These are phyloP conservation scores for Kwoniella dejecticola DNA, from an alignment of 768 basidiomycete genomes.

Conservation along the genomic window DNA sequence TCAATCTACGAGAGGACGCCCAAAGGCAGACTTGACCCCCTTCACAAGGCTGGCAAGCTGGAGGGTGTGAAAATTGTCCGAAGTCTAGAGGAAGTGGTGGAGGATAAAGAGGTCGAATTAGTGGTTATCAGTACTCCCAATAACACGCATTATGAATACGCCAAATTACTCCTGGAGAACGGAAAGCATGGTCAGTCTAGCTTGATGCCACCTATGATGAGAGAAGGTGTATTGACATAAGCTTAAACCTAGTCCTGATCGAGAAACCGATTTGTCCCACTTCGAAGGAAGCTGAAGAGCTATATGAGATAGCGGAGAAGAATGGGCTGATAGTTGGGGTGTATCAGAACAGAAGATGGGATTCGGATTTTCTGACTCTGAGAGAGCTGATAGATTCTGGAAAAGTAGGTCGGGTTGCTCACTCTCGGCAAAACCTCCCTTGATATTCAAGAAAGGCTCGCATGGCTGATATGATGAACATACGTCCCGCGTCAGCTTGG, in stretches of 20 bases:
- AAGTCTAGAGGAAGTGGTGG: constrained; percentile 30
- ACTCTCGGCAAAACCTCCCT: too few species aligned
- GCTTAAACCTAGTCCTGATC: constrained; percentile 45
- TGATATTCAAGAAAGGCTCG: too few species aligned
- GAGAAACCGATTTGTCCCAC: constrained; percentile 49
- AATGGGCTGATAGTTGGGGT: constrained; percentile 41
- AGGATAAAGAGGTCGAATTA: constrained; percentile 41
- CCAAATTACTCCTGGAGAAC: constrained; percentile 29
- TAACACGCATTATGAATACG: constrained; percentile 43
- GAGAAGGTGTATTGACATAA: too few species aligned
- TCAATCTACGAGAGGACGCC: constrained; percentile 57
- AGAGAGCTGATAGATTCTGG: constrained; percentile 35
- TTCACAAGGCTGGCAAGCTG: constrained; percentile 2
- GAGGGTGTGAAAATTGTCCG: constrained; percentile 36
- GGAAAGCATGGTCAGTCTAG: constrained; percentile 41
- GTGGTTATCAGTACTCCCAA: constrained; percentile 44
- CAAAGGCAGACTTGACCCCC: constrained; percentile 56
- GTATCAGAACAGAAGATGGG: constrained; percentile 53
- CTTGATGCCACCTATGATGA: background rate
- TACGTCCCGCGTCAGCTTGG: constrained; percentile 59
- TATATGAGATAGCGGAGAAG: constrained; percentile 39
- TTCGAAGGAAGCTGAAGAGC: constrained; percentile 33
- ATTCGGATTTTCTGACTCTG: constrained; percentile 50
- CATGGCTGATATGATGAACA: background rate
- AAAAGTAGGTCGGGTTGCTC: constrained; percentile 56